Conservation (phyloP, 1,139 yeast genomes). For the Yamadazyma kanchanaburiensis region DNA sequence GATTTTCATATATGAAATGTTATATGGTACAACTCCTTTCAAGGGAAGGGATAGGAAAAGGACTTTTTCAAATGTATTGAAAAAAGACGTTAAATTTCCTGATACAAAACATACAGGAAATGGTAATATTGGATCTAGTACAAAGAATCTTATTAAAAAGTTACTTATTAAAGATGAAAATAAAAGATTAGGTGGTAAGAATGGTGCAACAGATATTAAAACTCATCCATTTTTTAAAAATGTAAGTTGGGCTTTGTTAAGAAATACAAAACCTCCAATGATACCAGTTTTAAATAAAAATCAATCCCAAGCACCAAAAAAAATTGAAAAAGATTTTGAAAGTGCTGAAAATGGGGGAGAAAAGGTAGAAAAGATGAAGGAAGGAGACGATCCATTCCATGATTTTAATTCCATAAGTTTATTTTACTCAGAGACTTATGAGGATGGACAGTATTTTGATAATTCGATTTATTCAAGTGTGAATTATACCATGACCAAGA, state of each 20-base stretch:
- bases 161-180: conserved; percentile 83
- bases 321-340: conserved; percentile 35
- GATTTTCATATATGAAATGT: conserved; percentile 86
- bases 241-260: conserved; percentile 90
- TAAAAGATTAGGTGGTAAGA: conserved; percentile 82
- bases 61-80: conserved; percentile 84
- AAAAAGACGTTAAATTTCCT: conserved; percentile 75
- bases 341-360: conserved; percentile 12
- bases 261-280: conserved; percentile 94
- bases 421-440: conserved; percentile 59
- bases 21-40: conserved; percentile 93
- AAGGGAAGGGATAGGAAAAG: conserved; percentile 85
- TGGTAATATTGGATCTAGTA: conserved; percentile 55
- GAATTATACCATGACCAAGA: conserved; percentile 53
- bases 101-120: conserved; percentile 21
- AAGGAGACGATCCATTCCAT: conserved; percentile 70
- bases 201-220: conserved; percentile 94
- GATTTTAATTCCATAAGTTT: conserved; percentile 87
- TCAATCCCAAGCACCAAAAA: conserved; percentile 15
- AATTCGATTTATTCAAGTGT: conserved; percentile 59
- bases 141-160: conserved; percentile 78
- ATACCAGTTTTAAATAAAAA: conserved; percentile 75
- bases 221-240: conserved; percentile 86
- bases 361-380: conserved; percentile 17
- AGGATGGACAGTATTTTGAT: conserved; percentile 19